Base-by-base conservation (phyloP, 805 yeast species). In the Suhomyces canberraensis region DNA sequence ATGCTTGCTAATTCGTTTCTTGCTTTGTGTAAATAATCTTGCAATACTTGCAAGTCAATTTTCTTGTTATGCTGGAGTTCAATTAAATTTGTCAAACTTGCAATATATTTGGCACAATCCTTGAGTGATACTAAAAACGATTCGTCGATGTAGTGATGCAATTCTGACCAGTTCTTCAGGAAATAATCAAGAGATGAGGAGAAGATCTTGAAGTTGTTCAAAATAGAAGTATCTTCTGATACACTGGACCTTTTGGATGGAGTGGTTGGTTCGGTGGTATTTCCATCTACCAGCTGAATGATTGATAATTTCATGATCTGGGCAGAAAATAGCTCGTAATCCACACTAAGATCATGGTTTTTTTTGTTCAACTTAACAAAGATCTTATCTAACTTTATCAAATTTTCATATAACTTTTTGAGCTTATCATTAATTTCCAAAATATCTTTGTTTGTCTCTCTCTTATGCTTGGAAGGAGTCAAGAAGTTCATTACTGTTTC, bases 401-500 rank as follows among this genome's bases (percentile, higher is more conserved):
- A 69, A 56, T 89, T 90, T 26, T 87, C 95, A 52, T 88, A 93
- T 37, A 91, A 65, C 57, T 87, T 86, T 48, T 84, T 86, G 15
- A 90, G 76, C 45, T 84, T 78, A 49, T 88, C 95, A 46, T 78
- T 79, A 28, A 91, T 88, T 46, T 66, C 73, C 42, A 69, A 53
- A 15, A 69, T 69, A 25, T 69, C 75, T 47, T 84, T 93, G 33
- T 81, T 71, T 48, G 91, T 87, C 52, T 87, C 96, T 30, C 83
- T 78, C 43, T 76, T 78, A 47, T 75, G 75, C 47, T 69, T 69
- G 11, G 70, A 58, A 33, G 86, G 81, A 38, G 91, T 83, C 53
- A 91, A 87, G n/a, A 95, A 95, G 54, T 91, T 91, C 83, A 91
- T 84, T 29, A 93, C 79, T 3, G 85, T 82, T 54, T 91, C 98